phyloP scores from a whole-genome alignment of 2,329 filamentous ascomycete genomes.

The Diaporthe sp. region DNA sequence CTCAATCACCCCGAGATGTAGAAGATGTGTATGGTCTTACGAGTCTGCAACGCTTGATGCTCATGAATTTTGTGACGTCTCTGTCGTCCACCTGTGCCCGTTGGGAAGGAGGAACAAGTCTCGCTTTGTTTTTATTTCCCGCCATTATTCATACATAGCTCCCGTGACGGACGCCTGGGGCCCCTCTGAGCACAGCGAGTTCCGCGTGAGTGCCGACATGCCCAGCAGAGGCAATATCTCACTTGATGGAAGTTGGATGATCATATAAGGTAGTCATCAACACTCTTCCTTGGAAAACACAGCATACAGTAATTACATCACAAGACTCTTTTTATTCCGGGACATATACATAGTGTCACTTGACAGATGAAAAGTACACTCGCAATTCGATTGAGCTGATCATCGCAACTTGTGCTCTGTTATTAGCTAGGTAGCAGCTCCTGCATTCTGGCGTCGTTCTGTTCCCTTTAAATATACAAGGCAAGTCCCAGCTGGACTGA shows the following conservation, averaged over 20 bases:
- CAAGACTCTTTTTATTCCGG: background rate
- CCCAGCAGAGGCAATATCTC: too few relatives aligned
- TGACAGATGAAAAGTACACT: background rate
- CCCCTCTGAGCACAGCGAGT: too few relatives aligned
- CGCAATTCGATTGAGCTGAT: background rate
- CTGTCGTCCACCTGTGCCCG: too few relatives aligned
- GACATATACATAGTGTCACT: background rate
- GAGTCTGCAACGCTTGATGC: too few relatives aligned
- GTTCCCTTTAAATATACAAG: background rate
- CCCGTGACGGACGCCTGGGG: too few relatives aligned
- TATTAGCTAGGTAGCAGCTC: background rate
- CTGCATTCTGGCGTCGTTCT: background rate
- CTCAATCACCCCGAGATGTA: background rate
- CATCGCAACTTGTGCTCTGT: background rate
- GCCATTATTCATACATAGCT: background rate
- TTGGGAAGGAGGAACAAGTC: too few relatives aligned
- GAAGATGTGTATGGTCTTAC: too few relatives aligned
- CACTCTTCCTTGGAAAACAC: background rate
- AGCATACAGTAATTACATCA: background rate
- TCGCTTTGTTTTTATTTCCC: background rate
- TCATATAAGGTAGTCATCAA: too few relatives aligned
- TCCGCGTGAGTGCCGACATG: too few relatives aligned
- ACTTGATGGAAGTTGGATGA: too few relatives aligned
- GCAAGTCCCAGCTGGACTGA: background rate
- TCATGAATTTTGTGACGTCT: too few relatives aligned